A percentile compares a stretch with the other conserved stretches of the same genome.
phyloP scores from a whole-genome alignment of 192 early-diverging fungal species.

The Podila verticillata region DNA sequence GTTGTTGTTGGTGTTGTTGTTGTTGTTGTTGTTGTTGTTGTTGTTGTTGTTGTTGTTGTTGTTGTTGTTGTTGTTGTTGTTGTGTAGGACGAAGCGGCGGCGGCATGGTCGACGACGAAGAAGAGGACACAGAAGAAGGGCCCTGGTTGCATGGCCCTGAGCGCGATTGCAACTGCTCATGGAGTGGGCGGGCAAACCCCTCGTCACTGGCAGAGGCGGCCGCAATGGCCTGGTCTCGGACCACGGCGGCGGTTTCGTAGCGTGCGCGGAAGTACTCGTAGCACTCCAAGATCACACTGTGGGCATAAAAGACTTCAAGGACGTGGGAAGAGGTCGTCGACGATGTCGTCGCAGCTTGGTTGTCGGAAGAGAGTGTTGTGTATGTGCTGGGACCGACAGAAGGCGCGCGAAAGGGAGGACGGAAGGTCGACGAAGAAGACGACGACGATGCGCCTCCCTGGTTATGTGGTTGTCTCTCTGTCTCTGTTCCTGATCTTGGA shows the following conservation, averaged over 20 bases:
- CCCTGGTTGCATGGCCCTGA: too few relatives aligned
- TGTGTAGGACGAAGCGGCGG: neutral
- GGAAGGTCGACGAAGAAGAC: neutral
- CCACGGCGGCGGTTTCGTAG: neutral
- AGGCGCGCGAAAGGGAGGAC: neutral
- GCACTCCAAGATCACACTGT: conserved; percentile 37
- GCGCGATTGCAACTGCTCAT: conserved; percentile 1
- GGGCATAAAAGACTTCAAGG: conserved; percentile 26
- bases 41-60: too few relatives aligned
- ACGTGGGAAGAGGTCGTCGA: neutral
- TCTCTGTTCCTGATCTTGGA: neutral
- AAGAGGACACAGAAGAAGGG: too few relatives aligned
- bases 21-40: too few relatives aligned
- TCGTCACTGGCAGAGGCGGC: conserved; percentile 12
- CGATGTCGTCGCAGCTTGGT: neutral
- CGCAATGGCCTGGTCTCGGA: neutral
- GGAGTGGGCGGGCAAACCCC: conserved; percentile 36
- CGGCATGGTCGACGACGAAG: neutral
- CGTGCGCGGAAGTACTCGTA: conserved; percentile 26
- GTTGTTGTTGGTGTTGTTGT: neutral
- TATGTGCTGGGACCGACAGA: neutral
- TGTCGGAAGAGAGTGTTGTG: too few relatives aligned
- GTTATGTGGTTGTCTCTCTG: neutral
- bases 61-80: too few relatives aligned
- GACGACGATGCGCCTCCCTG: neutral